Base-by-base conservation (phyloP, 2,329 filamentous ascomycete species). In the Penicillium sp. region DNA sequence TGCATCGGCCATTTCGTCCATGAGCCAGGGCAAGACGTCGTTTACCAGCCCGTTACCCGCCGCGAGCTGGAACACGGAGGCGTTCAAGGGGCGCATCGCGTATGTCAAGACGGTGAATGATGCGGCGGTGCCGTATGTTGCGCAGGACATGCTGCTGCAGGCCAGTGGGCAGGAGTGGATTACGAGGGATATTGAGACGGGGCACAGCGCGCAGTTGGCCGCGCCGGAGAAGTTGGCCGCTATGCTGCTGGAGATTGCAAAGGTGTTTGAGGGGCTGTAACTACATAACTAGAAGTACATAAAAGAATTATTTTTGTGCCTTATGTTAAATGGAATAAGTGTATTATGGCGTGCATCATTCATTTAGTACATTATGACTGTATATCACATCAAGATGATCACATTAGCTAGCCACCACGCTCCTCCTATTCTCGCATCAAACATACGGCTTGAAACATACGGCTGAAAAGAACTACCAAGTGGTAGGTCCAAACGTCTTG, bases 401-500 rank as follows among this genome's bases (percentile, higher is more conserved):
- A n/a, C n/a, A n/a, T n/a, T n/a, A n/a, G n/a, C n/a, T n/a, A n/a
- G n/a, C n/a, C n/a, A n/a, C n/a, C n/a, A n/a, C n/a, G n/a, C n/a
- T n/a, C n/a, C n/a, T n/a, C n/a, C n/a, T n/a, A n/a, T n/a, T n/a
- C n/a, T n/a, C n/a, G n/a, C n/a, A n/a, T n/a, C n/a, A n/a, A n/a
- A n/a, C n/a, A n/a, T n/a, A n/a, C n/a, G n/a, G n/a, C n/a, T n/a
- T n/a, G n/a, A n/a, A n/a, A n/a, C n/a, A n/a, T n/a, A n/a, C n/a
- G n/a, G 16, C 49, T 6, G 14, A 12, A 43, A 23, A 23, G 5
- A 43, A 3, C 43, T 54, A 59, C 57, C 57, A 59, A 18, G 12
- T 40, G 1, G 42, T 8, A 1, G 86, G 86, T 5, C 86, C 86
- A 73, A 89, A 89, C 0, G 72, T 83, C 68, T 83, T 66, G 0